Evolutionary conservation across 2,329 filamentous ascomycete genomes (phyloP).

Genomic region (Sphaerostilbella broomeana): DNA sequence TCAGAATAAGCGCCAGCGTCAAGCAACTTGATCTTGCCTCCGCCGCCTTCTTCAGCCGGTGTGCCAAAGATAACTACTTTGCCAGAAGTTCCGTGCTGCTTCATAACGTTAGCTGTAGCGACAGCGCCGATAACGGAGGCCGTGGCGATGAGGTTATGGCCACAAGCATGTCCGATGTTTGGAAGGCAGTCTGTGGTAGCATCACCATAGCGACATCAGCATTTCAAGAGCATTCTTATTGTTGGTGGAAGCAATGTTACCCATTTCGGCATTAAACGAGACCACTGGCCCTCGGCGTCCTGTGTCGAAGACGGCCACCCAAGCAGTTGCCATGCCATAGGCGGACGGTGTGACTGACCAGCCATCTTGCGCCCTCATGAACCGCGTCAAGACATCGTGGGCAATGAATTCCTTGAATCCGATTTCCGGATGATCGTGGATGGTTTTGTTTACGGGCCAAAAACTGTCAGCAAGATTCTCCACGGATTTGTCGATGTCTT

Average conservation of each 20-base stretch:
- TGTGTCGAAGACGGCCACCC: conserved; percentile 34
- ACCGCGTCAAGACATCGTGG: conserved; percentile 33
- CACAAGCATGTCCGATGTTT: conserved; percentile 46
- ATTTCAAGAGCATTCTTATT: neutral
- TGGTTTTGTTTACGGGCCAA: conserved; percentile 31
- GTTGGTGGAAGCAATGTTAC: conserved; percentile 9
- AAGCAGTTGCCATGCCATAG: conserved; percentile 38
- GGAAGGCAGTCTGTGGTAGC: conserved; percentile 39
- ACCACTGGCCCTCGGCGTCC: conserved; percentile 30
- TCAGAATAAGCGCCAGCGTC: conserved; percentile 32
- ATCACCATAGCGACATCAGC: too few relatives aligned
- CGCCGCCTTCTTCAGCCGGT: conserved; percentile 39
- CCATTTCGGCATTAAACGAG: conserved; percentile 36
- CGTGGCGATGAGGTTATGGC: conserved; percentile 47
- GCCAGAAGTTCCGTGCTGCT: conserved; percentile 34
- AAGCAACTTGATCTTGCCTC: conserved; percentile 41
- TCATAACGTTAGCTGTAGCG: conserved; percentile 39
- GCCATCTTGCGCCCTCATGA: conserved; percentile 26
- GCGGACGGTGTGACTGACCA: conserved; percentile 35
- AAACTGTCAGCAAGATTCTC: conserved; percentile 19
- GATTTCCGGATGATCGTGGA: conserved; percentile 40
- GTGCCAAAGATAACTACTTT: conserved; percentile 43
- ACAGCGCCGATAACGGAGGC: conserved; percentile 41
- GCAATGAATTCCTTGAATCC: conserved; percentile 36
- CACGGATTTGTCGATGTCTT: conserved; percentile 30